Evolutionary conservation across 768 basidiomycete species (phyloP).

Genomic region (Leucosporidium creatinivorum): DNA sequence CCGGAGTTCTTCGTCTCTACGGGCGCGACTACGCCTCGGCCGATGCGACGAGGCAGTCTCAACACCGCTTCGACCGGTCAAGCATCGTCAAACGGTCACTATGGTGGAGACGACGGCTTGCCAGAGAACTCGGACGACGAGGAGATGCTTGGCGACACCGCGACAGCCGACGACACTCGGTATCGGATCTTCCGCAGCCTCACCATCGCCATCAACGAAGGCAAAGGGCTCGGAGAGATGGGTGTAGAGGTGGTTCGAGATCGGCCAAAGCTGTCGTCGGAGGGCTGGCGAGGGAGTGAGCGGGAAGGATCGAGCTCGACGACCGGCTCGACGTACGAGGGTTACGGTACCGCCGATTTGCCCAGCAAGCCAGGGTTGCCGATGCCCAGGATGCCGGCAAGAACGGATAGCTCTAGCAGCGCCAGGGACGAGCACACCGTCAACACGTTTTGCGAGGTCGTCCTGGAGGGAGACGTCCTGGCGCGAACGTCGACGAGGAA

Average conservation of each 20-base stretch:
- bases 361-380: not conserved
- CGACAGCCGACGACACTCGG: not conserved
- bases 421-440: constrained; percentile 32
- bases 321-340: not conserved
- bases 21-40: not conserved
- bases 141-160: not conserved
- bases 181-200: constrained; percentile 73
- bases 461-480: constrained; percentile 56
- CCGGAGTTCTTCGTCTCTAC: constrained; percentile 58
- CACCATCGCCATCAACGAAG: constrained; percentile 64
- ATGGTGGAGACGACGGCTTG: constrained; percentile 41
- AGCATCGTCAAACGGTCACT: not conserved
- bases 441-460: constrained; percentile 71
- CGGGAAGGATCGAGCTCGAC: constrained; percentile 1
- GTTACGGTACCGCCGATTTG: not conserved
- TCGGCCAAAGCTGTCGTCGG: constrained; percentile 12
- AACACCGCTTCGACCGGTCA: not conserved
- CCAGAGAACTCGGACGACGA: constrained; percentile 35
- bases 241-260: constrained; percentile 38
- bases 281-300: constrained; percentile 2
- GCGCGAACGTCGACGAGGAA: constrained; percentile 64
- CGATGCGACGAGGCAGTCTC: not conserved
- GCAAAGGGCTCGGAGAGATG: constrained; percentile 59
- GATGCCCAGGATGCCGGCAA: not conserved
- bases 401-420: not conserved